Evolutionary conservation across 345 rosid species (phyloP).

Genomic region (Aquilaria sinensis): DNA sequence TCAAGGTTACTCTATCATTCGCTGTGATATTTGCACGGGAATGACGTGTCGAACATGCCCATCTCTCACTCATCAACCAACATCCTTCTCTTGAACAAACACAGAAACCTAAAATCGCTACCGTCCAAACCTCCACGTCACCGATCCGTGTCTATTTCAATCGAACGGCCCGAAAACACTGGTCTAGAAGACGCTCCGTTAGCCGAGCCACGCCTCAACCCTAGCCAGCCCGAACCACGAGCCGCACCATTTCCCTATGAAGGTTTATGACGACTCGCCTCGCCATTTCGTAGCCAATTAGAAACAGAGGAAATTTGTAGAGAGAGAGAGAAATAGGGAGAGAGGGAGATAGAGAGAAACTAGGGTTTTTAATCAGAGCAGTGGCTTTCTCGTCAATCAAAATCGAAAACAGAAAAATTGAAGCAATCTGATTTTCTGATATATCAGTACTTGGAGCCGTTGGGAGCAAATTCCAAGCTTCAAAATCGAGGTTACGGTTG

Average conservation of each 20-base stretch:
- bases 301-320: slow-evolving; percentile 4
- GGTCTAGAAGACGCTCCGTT: neutral
- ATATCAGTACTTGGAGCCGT: slow-evolving; percentile 20
- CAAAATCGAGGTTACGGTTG: slow-evolving; percentile 9
- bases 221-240: slow-evolving; percentile 14
- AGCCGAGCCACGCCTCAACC: slow-evolving; percentile 11
- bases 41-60: slow-evolving; percentile 20
- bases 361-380: neutral
- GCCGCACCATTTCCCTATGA: neutral
- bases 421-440: slow-evolving; percentile 7
- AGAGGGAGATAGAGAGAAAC: slow-evolving; percentile 1
- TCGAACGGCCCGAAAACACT: slow-evolving; percentile 26
- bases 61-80: slow-evolving; percentile 3
- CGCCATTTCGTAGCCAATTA: slow-evolving; percentile 13
- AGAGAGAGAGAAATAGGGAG: neutral
- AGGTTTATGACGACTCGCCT: slow-evolving; percentile 18
- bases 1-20: neutral
- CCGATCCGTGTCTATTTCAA: slow-evolving; percentile 20
- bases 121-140: slow-evolving; percentile 38
- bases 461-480: neutral
- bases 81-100: slow-evolving; percentile 33
- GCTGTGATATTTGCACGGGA: slow-evolving; percentile 14
- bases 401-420: neutral
- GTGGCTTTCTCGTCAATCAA: slow-evolving; percentile 5
- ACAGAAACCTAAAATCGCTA: slow-evolving; percentile 22